Evolutionary conservation across 768 basidiomycete genomes (phyloP).

Genomic region (Vararia minispora): DNA sequence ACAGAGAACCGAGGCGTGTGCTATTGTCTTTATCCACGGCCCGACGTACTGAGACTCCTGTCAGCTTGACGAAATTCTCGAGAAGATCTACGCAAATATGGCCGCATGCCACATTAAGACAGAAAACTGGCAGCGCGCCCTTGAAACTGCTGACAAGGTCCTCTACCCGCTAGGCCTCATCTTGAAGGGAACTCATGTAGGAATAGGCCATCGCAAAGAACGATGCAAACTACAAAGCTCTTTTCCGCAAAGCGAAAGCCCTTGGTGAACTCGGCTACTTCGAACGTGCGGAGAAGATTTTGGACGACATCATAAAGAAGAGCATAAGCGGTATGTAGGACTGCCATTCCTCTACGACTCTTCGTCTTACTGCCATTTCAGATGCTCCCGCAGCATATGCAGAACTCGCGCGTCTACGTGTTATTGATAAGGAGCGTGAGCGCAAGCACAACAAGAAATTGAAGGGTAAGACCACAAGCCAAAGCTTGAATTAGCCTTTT

Average conservation of each 20-base stretch:
- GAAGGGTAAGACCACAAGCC: conserved; percentile 64
- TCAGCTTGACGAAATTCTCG: conserved; percentile 64
- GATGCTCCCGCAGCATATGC: conserved; percentile 49
- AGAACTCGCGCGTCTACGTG: conserved; percentile 51
- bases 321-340: conserved; percentile 41
- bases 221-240: conserved; percentile 64
- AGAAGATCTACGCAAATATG: conserved; percentile 82
- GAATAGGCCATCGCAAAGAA: conserved; percentile 64
- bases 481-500: no score
- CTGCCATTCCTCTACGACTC: not conserved
- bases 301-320: conserved; percentile 55
- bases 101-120: conserved; percentile 75
- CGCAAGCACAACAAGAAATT: conserved; percentile 57
- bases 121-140: conserved; percentile 66
- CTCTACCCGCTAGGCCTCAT: not conserved
- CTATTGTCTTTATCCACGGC: not conserved
- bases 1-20: conserved; percentile 60
- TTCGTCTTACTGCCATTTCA: conserved; percentile 16
- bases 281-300: conserved; percentile 57
- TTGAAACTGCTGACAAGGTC: conserved; percentile 77
- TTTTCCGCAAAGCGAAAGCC: conserved; percentile 75
- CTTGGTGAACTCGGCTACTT: conserved; percentile 66
- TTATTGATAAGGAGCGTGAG: conserved; percentile 57
- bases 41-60: not conserved
- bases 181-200: not conserved